Base-by-base conservation (phyloP, 176 grass and related monocot species). In the Zizania latifolia region DNA sequence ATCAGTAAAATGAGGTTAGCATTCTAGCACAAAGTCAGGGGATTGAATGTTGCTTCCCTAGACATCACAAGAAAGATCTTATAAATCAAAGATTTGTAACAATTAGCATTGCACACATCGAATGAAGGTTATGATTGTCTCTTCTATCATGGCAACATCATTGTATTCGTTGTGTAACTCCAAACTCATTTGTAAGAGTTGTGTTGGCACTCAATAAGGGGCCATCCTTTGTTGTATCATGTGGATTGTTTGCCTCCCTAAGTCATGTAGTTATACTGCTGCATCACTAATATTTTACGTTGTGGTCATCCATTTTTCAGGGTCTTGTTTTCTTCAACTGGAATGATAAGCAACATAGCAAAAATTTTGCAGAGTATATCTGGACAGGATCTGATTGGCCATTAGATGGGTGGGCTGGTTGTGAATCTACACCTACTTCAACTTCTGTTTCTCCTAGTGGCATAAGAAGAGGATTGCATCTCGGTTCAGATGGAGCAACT, bases 321-420 rank as follows among this genome's bases (percentile, higher is more conserved):
- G 94, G 90, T 26, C 90, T 97, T 80, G 66, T 97, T 72, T 97
- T 97, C 65, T 93, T 97, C 88, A 87, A 91, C 78, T 87, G 88
- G 88, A 71, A 83, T 54, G 78, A 53, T 43, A 63, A 86, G 63
- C 70, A 87, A 81, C 61, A 82, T 53, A 37, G 48, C 64, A 84
- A 65, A 59, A 71, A 74, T 24, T 74, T 83, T 63, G 64, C 58
- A 50, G 85, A 97, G 53, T 97, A 97, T 74, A 71, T 97, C 66
- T 97, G 90, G 94, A 83, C 90, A 78, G 78, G 81, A 76, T 93
- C 83, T 68, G 94, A 97, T 83, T 97, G 94, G 94, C 94, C 94
- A 77, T 77, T 50, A 71, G 91, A 93, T 63, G 88, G 90, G 3
- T 93, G 88, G 88, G 90, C 90, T 75, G 91, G 86, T 73, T 89